Percentiles rank a stretch among this genome's conserved stretches.
Evolutionary conservation across 2,329 filamentous ascomycete genomes (phyloP).

Genomic region (Exserohilum rostratum): DNA sequence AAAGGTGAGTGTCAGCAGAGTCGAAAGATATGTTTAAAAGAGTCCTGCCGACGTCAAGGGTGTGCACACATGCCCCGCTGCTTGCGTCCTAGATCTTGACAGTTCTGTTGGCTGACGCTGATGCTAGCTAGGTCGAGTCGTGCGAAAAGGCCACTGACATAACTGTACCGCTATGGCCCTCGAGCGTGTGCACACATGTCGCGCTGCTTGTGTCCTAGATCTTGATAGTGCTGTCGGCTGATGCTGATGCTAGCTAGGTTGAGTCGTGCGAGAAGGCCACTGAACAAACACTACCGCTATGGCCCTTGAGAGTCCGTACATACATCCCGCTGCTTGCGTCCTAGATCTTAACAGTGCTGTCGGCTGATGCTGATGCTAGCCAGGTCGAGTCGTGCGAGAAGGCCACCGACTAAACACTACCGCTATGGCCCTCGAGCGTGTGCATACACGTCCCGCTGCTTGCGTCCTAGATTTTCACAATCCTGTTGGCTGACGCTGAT

Average conservation of each 20-base stretch:
- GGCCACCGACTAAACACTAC: background rate
- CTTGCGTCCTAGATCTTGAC: constrained; percentile 3
- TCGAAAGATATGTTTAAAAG: background rate
- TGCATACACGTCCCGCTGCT: background rate
- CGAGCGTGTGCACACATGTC: constrained; percentile 21
- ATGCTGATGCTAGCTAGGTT: background rate
- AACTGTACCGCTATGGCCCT: constrained; percentile 17
- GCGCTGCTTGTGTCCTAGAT: background rate
- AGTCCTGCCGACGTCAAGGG: background rate
- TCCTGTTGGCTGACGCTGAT: background rate
- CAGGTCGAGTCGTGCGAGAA: constrained; percentile 1
- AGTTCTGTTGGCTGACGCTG: background rate
- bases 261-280: background rate
- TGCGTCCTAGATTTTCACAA: background rate
- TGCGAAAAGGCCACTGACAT: constrained; percentile 16
- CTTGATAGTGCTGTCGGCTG: background rate
- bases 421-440: background rate
- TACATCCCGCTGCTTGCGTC: background rate
- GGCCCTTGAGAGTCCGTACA: background rate
- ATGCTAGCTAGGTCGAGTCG: constrained; percentile 4
- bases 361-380: constrained; percentile 16
- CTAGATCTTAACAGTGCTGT: constrained; percentile 15
- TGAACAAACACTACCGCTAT: background rate
- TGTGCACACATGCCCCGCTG: background rate
- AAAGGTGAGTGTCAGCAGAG: background rate